These are phyloP conservation scores for Moricandia arvensis DNA, from an alignment of 345 rosid genomes.

Conservation along the genomic window DNA sequence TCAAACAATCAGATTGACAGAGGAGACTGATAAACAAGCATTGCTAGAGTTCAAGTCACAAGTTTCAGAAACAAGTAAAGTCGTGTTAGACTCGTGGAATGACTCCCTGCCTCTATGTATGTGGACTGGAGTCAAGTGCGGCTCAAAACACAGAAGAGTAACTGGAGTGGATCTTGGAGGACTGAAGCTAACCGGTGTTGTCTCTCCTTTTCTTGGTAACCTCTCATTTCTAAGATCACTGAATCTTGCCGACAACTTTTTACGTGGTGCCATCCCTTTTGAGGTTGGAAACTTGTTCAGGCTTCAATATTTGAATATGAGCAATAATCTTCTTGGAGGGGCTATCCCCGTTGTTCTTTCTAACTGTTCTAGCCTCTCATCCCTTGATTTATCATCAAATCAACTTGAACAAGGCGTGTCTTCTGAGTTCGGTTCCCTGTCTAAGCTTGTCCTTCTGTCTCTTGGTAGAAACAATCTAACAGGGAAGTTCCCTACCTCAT, in stretches of 20 bases:
- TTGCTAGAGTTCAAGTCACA: slow-evolving; percentile 29
- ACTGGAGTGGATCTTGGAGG: slow-evolving; percentile 20
- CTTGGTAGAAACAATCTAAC: slow-evolving; percentile 26
- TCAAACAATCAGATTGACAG: slow-evolving; percentile 26
- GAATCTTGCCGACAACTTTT: slow-evolving; percentile 24
- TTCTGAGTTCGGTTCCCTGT: slow-evolving; percentile 6
- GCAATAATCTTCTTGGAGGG: slow-evolving; percentile 26
- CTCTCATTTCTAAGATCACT: slow-evolving; percentile 32
- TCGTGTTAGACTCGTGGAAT: slow-evolving; percentile 32
- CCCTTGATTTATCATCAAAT: slow-evolving; percentile 30
- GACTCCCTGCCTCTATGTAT: slow-evolving; percentile 24
- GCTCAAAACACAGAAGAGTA: slow-evolving; percentile 23
- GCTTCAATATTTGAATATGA: slow-evolving; percentile 27
- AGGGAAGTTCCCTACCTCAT: slow-evolving; percentile 29
- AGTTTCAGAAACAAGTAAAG: slow-evolving; percentile 20
- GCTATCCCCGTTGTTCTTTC: slow-evolving; percentile 18
- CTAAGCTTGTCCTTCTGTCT: slow-evolving; percentile 17
- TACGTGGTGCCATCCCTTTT: slow-evolving; percentile 14
- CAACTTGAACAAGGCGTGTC: slow-evolving; percentile 23
- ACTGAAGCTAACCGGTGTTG: slow-evolving; percentile 8
- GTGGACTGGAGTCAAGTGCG: slow-evolving; percentile 29
- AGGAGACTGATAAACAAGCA: slow-evolving; percentile 32
- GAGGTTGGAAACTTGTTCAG: slow-evolving; percentile 22
- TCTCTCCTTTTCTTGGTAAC: slow-evolving; percentile 38
- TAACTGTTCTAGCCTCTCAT: slow-evolving; percentile 26